phyloP scores from a whole-genome alignment of 2,329 filamentous ascomycete species.

The Aspergillus costaricaensis region DNA sequence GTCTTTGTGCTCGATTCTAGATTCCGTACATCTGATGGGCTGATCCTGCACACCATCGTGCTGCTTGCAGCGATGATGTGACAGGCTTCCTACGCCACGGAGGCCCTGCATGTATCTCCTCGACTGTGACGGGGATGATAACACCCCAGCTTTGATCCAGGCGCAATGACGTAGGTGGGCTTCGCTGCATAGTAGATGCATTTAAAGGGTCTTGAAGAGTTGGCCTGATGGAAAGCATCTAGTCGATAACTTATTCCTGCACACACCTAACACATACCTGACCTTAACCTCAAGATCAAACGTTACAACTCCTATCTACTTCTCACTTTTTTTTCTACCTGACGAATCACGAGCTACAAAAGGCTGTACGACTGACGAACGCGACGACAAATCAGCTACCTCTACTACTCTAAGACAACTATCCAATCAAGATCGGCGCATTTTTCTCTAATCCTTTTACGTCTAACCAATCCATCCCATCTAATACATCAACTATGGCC shows the following conservation, averaged over 20 bases:
- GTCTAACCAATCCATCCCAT: slow-evolving; percentile 13
- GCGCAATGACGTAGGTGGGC: neutral
- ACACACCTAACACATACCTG: neutral
- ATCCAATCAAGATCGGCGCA: neutral
- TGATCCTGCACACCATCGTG: neutral
- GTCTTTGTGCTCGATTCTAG: neutral
- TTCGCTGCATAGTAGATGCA: neutral
- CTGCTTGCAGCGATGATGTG: neutral
- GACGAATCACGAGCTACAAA: neutral
- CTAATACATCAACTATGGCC: neutral
- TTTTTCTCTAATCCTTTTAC: neutral
- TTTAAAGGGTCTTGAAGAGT: neutral
- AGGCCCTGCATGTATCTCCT: neutral
- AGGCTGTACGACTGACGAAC: neutral
- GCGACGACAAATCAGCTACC: neutral
- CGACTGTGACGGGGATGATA: neutral
- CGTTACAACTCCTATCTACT: neutral
- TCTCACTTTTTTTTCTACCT: neutral
- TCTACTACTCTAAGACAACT: too few species aligned
- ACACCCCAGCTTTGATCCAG: neutral
- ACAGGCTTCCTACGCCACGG: neutral
- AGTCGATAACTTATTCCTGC: neutral
- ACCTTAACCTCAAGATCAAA: neutral
- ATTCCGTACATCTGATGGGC: neutral
- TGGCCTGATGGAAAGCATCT: neutral